These are phyloP conservation scores for Trichoderma afroharzianum DNA, from an alignment of 2,329 filamentous ascomycete genomes.

Conservation along the genomic window DNA sequence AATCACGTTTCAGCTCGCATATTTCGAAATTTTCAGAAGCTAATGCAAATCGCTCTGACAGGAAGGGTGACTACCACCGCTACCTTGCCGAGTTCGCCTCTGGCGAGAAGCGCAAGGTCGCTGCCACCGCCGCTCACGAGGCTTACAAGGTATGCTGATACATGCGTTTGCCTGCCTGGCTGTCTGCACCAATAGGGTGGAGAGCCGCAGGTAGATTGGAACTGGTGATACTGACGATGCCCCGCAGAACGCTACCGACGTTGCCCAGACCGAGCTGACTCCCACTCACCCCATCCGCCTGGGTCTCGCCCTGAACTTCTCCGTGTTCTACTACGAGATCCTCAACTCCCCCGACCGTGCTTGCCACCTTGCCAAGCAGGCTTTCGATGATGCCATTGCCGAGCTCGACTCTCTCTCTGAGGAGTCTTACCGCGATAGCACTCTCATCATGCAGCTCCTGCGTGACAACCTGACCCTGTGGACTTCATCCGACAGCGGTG, in stretches of 20 bases:
- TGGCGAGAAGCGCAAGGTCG: conserved; percentile 86
- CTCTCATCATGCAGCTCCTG: conserved; percentile 98
- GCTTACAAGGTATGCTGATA: conserved; percentile 79
- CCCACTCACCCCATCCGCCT: conserved; percentile 98
- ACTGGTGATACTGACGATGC: background rate
- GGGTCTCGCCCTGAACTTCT: conserved; percentile 97
- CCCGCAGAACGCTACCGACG: conserved; percentile 87
- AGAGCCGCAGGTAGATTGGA: background rate
- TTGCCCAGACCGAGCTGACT: conserved; percentile 95
- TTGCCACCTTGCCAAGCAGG: conserved; percentile 98
- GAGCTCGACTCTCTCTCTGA: conserved; percentile 97
- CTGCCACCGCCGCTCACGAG: conserved; percentile 83
- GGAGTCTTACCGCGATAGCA: conserved; percentile 98
- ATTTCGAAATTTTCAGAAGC: conserved; percentile 5
- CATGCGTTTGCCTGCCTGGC: background rate
- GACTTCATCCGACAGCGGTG: conserved; percentile 88
- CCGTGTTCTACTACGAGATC: conserved; percentile 99
- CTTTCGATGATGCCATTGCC: conserved; percentile 96
- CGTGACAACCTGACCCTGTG: conserved; percentile 97
- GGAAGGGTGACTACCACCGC: conserved; percentile 97
- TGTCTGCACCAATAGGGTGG: background rate
- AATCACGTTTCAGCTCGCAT: conserved; percentile 5
- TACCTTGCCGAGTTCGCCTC: conserved; percentile 92
- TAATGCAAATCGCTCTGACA: conserved; percentile 36
- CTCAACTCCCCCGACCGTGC: conserved; percentile 96